These are phyloP conservation scores for Brassica nigra DNA, from an alignment of 345 rosid genomes.

Conservation along the genomic window DNA sequence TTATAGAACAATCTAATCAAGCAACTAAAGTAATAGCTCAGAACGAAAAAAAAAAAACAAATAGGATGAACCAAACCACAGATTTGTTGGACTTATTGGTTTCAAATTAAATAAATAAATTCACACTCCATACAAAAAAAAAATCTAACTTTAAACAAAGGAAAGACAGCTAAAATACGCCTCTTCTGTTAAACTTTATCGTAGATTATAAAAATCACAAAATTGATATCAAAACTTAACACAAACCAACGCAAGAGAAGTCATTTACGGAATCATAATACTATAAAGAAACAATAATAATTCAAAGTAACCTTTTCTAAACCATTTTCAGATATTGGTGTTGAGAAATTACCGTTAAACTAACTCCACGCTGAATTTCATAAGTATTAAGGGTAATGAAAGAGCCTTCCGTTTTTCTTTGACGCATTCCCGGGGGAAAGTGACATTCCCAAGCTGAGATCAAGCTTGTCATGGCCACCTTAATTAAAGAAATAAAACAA, in stretches of 20 bases:
- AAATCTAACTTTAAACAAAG: neutral
- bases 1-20: neutral
- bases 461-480: conserved; percentile 39
- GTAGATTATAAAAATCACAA: too few species aligned
- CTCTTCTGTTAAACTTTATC: too few species aligned
- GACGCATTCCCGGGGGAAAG: conserved; percentile 27
- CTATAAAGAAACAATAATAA: too few species aligned
- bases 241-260: too few species aligned
- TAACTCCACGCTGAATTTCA: conserved; percentile 36
- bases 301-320: neutral
- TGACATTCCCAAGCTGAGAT: conserved; percentile 42
- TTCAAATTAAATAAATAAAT: neutral
- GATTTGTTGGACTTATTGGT: neutral
- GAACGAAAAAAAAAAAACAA: neutral
- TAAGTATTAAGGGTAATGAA: conserved; percentile 29
- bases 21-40: neutral
- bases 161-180: too few species aligned
- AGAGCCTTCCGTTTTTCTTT: conserved; percentile 35
- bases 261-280: too few species aligned
- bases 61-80: neutral
- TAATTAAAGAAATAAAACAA: neutral
- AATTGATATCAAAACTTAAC: too few species aligned
- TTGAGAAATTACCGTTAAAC: conserved; percentile 22
- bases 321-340: neutral
- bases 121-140: too few species aligned